Percentiles rank a stretch among this genome's conserved stretches.
Evolutionary conservation across 2,329 filamentous ascomycete species (phyloP).

Genomic region (Paramyrothecium roridum): DNA sequence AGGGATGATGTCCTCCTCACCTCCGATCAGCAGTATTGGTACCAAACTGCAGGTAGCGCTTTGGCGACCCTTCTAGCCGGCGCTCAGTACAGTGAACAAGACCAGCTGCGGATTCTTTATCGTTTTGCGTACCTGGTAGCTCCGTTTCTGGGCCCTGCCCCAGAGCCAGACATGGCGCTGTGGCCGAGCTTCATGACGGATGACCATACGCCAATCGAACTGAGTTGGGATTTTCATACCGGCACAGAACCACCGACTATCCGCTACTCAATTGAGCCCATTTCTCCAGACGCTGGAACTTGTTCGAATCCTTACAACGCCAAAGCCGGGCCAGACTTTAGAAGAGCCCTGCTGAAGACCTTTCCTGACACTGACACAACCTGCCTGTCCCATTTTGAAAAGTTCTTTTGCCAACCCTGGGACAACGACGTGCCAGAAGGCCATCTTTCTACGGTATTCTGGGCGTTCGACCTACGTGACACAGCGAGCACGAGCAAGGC

Average conservation of each 20-base stretch:
- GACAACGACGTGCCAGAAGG: slow-evolving; percentile 1
- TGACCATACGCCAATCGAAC: slow-evolving; percentile 30
- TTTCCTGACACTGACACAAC: slow-evolving; percentile 12
- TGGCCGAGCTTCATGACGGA: slow-evolving; percentile 39
- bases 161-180: not conserved
- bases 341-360: not conserved
- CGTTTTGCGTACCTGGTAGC: not conserved
- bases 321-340: slow-evolving; percentile 1
- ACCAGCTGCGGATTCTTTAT: not conserved
- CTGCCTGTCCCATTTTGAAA: slow-evolving; percentile 1
- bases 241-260: slow-evolving; percentile 17
- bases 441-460: slow-evolving; percentile 17
- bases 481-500: slow-evolving; percentile 11
- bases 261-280: slow-evolving; percentile 28
- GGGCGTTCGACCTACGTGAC: slow-evolving; percentile 20
- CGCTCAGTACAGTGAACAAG: slow-evolving; percentile 1
- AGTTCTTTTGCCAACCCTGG: not conserved
- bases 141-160: not conserved
- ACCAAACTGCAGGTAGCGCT: not conserved
- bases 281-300: slow-evolving; percentile 21
- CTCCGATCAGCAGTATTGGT: slow-evolving; percentile 3
- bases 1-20: too few species aligned
- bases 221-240: slow-evolving; percentile 32
- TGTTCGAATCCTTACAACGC: slow-evolving; percentile 18
- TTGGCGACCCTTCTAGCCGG: slow-evolving; percentile 1